Percentiles rank a stretch among this genome's conserved stretches.
phyloP scores from a whole-genome alignment of 768 basidiomycete species.

The Agaricus sinodeliciosus region DNA sequence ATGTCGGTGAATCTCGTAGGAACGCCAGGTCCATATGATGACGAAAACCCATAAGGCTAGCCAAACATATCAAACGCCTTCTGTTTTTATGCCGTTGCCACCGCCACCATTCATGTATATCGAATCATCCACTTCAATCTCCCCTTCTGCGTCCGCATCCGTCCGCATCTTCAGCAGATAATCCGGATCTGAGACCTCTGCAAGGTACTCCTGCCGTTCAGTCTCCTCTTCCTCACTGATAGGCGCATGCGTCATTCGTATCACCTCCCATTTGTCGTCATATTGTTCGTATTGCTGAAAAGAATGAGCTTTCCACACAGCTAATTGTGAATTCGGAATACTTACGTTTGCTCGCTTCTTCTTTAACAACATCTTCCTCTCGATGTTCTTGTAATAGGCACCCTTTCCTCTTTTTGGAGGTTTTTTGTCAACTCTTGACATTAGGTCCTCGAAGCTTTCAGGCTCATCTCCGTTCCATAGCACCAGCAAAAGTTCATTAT shows the following conservation, averaged over 20 bases:
- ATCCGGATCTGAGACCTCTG: constrained; percentile 71
- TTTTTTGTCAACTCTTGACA: constrained; percentile 22
- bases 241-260: constrained; percentile 62
- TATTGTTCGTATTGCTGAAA: constrained; percentile 63
- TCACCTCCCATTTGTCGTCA: constrained; percentile 77
- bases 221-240: constrained; percentile 72
- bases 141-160: constrained; percentile 63
- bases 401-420: constrained; percentile 40
- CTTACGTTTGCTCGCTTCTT: constrained; percentile 77
- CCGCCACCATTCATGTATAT: constrained; percentile 2
- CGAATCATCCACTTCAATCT: constrained; percentile 39
- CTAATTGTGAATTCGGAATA: constrained; percentile 5
- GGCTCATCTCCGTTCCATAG: constrained; percentile 52
- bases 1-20: no score
- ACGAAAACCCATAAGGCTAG: no score
- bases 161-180: constrained; percentile 42
- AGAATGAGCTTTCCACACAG: background rate
- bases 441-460: constrained; percentile 25
- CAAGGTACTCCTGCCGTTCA: constrained; percentile 72
- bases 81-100: background rate
- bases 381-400: constrained; percentile 87
- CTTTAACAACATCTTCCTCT: constrained; percentile 82
- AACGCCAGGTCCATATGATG: no score
- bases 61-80: no score
- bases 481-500: constrained; percentile 77